Evolutionary conservation across 2,329 filamentous ascomycete species (phyloP), one percentile per base, ranked within the genome.

Genomic region (Pseudogymnoascus sp.): DNA sequence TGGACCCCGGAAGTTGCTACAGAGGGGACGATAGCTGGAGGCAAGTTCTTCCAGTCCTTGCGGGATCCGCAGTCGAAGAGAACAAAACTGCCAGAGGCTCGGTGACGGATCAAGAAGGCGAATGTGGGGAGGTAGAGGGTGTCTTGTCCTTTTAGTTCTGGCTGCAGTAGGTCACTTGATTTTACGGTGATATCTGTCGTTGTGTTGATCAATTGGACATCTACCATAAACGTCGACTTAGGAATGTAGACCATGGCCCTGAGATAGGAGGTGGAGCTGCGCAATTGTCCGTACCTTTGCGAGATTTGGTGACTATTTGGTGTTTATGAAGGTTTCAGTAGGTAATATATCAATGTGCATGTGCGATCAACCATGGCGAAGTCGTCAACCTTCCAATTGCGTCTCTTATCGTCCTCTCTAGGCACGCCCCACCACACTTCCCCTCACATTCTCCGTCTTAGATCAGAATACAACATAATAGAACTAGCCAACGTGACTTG

Each of bases 41-140:
- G 62, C 50, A 65, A 66, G 50, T 74, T 73, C 63, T 67, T 66
- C 65, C 66, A 74, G 65, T 75, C 72, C 62, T 72, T 74, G 16
- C 71, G 64, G 8, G 65, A 64, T 5, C 72, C 73, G 18, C 72
- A 66, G 60, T 73, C 72, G 38, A 71, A 74, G 28, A 73, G 60
- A 5, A 72, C 63, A 11, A 64, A 66, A 50, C 66, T 68, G 21
- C 66, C 65, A 4, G 40, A 53, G 21, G 21, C 11, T 21, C 21
- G 21, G 44, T 50, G 44, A 50, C 21, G 44, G 44, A 50, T n/a
- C 14, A 50, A 28, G 44, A 50, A 50, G 21, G 44, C 44, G 3
- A 50, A 50, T 8, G 44, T 50, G 4, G 44, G 44, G 21, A 50
- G 44, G 21, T 50, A 50, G 21, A 50, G 44, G 21, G 44, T 50